Percentiles rank a stretch among this genome's conserved stretches.
These are phyloP conservation scores for Podospora anserina DNA, from an alignment of 495 filamentous ascomycete genomes.

Conservation along the genomic window DNA sequence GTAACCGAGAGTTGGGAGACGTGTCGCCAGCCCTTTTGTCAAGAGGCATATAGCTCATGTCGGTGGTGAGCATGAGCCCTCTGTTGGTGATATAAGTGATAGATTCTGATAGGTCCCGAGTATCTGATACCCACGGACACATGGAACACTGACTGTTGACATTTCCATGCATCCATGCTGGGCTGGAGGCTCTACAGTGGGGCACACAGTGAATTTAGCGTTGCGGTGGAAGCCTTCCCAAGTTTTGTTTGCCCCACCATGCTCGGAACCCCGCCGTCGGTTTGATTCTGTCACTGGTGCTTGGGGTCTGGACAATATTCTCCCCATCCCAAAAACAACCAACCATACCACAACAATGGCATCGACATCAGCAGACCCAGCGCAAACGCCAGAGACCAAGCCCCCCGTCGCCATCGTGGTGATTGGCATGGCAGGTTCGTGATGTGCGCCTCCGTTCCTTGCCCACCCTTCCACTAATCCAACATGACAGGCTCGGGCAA, in stretches of 20 bases:
- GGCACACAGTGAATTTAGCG: background rate
- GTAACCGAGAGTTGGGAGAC: background rate
- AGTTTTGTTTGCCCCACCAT: background rate
- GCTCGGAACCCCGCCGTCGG: background rate
- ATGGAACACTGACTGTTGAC: background rate
- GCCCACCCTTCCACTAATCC: background rate
- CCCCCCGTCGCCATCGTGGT: constrained; percentile 73
- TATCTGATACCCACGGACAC: background rate
- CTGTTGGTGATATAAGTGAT: background rate
- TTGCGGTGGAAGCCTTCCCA: background rate
- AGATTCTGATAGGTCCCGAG: background rate
- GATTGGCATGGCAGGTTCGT: constrained; percentile 87
- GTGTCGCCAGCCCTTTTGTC: background rate
- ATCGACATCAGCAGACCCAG: background rate
- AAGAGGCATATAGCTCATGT: background rate
- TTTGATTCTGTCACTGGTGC: constrained; percentile 2
- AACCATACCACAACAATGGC: constrained; percentile 6
- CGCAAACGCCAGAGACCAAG: constrained; percentile 18
- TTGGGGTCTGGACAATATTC: too few relatives aligned
- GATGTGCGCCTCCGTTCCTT: background rate
- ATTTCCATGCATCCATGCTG: background rate
- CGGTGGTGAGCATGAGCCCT: background rate
- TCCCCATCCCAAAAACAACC: background rate
- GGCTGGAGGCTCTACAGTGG: background rate
- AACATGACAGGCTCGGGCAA: constrained; percentile 76